Evolutionary conservation across 2,329 filamentous ascomycete species (phyloP).

Genomic region (Chrysoporthe austroafricana): DNA sequence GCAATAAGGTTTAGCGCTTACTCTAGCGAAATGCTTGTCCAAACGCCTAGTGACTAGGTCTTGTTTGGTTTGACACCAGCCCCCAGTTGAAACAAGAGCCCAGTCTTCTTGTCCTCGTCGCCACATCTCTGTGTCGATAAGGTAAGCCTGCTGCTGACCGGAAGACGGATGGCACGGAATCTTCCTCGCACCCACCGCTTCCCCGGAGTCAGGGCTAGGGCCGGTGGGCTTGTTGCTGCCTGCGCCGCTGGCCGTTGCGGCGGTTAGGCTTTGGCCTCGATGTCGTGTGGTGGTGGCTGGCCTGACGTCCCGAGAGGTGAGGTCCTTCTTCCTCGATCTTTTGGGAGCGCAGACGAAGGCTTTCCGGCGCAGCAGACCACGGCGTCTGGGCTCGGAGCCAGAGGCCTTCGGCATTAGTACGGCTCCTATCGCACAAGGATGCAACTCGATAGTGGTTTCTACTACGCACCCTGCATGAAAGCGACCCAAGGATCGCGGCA

Average conservation of each 20-base stretch:
- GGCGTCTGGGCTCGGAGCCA: neutral
- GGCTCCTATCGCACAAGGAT: slow-evolving; percentile 1
- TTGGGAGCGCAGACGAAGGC: neutral
- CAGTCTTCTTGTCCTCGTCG: neutral
- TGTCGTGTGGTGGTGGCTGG: neutral
- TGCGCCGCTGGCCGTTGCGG: neutral
- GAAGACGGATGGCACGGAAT: neutral
- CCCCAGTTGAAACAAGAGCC: slow-evolving; percentile 39
- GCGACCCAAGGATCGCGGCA: neutral
- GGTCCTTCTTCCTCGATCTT: neutral
- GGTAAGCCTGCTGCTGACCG: neutral
- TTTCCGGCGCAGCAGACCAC: neutral
- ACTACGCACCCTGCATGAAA: slow-evolving; percentile 8
- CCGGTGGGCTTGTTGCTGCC: neutral
- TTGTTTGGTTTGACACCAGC: slow-evolving; percentile 40
- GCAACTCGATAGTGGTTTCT: slow-evolving; percentile 3
- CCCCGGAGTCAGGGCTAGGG: neutral
- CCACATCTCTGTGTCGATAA: neutral
- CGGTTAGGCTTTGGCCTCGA: neutral
- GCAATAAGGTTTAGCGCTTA: slow-evolving; percentile 26
- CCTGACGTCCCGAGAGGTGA: no score
- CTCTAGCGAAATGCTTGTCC: neutral
- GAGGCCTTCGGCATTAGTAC: neutral
- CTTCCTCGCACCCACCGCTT: neutral
- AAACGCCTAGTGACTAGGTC: slow-evolving; percentile 18